These are phyloP conservation scores for Cladorrhinum samala DNA, from an alignment of 495 filamentous ascomycete genomes.

Conservation along the genomic window DNA sequence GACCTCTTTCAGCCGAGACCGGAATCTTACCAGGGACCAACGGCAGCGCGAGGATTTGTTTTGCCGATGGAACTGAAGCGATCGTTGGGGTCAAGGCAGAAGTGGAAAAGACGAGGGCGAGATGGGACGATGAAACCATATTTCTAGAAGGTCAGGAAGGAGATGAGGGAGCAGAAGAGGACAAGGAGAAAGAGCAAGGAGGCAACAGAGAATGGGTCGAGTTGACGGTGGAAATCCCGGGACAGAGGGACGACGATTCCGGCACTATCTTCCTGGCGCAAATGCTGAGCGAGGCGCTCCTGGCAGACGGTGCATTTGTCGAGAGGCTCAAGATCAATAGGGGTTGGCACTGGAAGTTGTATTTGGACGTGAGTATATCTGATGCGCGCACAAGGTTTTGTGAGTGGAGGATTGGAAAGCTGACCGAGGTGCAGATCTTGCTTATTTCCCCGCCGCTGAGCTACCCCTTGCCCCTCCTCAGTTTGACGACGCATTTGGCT, in stretches of 20 bases:
- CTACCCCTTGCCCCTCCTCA: constrained; percentile 87
- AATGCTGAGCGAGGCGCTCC: constrained; percentile 83
- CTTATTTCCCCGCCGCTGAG: constrained; percentile 86
- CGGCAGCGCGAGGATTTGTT: constrained; percentile 86
- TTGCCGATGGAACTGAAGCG: constrained; percentile 91
- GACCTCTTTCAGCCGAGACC: constrained; percentile 80
- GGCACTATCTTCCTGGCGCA: constrained; percentile 76
- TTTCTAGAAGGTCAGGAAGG: constrained; percentile 20
- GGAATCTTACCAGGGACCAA: constrained; percentile 84
- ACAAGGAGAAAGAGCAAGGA: constrained; percentile 9
- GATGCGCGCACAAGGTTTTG: neutral
- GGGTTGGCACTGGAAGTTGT: constrained; percentile 92
- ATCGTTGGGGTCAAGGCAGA: constrained; percentile 93
- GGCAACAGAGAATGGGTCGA: constrained; percentile 67
- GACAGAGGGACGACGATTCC: constrained; percentile 83
- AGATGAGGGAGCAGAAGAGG: constrained; percentile 15
- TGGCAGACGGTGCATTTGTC: constrained; percentile 66
- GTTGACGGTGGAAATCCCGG: constrained; percentile 78
- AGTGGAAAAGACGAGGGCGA: constrained; percentile 61
- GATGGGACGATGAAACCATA: constrained; percentile 24
- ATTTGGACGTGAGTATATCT: constrained; percentile 71
- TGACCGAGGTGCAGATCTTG: constrained; percentile 53
- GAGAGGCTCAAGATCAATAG: constrained; percentile 73
- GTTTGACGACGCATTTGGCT: constrained; percentile 91
- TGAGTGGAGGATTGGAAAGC: too few species aligned